phyloP scores from a whole-genome alignment of 257 asterid genomes.

The Cordia subcordata region DNA sequence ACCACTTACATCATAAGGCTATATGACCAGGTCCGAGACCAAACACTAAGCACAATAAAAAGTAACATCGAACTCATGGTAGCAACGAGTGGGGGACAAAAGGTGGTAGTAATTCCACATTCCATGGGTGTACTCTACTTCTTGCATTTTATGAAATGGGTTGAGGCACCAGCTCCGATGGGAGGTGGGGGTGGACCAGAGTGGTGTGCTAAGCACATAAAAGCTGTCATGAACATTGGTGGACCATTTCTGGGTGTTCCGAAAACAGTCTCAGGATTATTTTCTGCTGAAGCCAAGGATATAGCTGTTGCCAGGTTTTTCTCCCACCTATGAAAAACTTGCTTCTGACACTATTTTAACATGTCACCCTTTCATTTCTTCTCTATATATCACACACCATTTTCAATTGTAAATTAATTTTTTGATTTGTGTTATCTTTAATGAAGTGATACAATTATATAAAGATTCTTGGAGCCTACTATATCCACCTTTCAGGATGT shows the following conservation, averaged over 20 bases:
- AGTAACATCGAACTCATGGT: conserved; percentile 79
- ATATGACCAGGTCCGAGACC: conserved; percentile 64
- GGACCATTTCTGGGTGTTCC: conserved; percentile 89
- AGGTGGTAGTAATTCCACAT: conserved; percentile 76
- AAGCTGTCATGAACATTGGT: conserved; percentile 77
- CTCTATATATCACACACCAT: neutral
- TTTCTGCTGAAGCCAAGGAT: conserved; percentile 85
- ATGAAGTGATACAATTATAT: no score
- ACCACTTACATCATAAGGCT: neutral
- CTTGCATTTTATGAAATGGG: conserved; percentile 93
- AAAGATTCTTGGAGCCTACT: no score
- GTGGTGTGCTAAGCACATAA: conserved; percentile 78
- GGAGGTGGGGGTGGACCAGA: conserved; percentile 88
- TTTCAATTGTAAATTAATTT: no score
- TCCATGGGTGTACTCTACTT: conserved; percentile 82
- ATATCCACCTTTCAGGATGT: no score
- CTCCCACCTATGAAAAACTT: conserved; percentile 13
- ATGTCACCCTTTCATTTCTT: neutral
- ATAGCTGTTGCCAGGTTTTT: conserved; percentile 70
- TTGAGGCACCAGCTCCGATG: conserved; percentile 69
- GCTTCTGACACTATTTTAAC: neutral
- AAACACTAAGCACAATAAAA: conserved; percentile 69
- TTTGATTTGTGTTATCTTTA: no score
- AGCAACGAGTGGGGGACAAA: conserved; percentile 61
- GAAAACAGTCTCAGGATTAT: conserved; percentile 62